Base-by-base conservation (phyloP, 2,329 filamentous ascomycete genomes). In the Metarhizium guizhouense region DNA sequence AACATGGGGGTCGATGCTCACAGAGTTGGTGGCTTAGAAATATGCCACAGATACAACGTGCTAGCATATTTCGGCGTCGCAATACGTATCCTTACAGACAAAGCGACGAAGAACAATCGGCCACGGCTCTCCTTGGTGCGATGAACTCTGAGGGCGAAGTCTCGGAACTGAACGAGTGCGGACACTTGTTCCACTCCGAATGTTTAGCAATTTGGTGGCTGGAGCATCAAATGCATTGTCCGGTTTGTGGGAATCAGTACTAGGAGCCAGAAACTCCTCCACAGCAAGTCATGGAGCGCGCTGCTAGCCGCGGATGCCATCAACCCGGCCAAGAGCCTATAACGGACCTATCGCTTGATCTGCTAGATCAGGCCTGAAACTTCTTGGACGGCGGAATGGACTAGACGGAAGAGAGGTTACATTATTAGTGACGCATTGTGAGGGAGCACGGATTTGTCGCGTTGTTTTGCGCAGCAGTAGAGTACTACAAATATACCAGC, bases 191-290 rank as follows among this genome's bases (percentile, higher is more conserved):
- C n/a, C 52, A 48, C 14, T 48, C 52, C 1, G 10, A n/a, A 30
- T 54, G 45, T 29, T 42, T 54, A 36, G 45, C n/a, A n/a, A 49
- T 30, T 10, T 49, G 45, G 52, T 54, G 45, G 52, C 45, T 48
- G 11, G 45, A 32, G 18, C 25, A 49, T 45, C 38, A 47, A 13
- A 47, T 16, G 20, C 47, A 40, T n/a, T 54, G 45, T 42, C 45
- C 43, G 18, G 43, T 43, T n/a, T 49, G 47, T 30, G 42, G 42
- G 10, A 45, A 25, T 6, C 16, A 20, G 18, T 45, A 45, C 42
- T 45, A 16, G 42, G 42, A 45, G 2, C 42, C 42, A 10, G n/a
- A 45, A 5, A 16, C 2, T 20, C 42, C n/a, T 45, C 13, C n/a
- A 45, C 16, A 45, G 6, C 42, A 25, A 20, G 42, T 10, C n/a